A percentile compares a stretch with the other conserved stretches of the same genome.
Evolutionary conservation across 2,329 filamentous ascomycete species (phyloP).

Genomic region (Elsinoe necatrix): DNA sequence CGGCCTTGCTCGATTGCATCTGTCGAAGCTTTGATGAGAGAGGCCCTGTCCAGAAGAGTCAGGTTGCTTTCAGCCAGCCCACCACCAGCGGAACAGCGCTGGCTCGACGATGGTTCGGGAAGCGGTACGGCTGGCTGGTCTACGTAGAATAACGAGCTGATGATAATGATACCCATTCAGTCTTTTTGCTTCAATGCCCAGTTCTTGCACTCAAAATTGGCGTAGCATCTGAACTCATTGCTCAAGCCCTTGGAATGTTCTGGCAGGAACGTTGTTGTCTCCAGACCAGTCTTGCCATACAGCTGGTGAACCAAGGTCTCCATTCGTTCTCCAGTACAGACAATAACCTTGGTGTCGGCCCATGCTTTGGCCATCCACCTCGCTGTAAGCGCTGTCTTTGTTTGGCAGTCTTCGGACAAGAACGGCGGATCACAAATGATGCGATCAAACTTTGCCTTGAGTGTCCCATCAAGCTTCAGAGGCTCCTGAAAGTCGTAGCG

Average conservation of each 20-base stretch:
- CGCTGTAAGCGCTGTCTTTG: slow-evolving; percentile 66
- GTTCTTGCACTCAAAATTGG: slow-evolving; percentile 59
- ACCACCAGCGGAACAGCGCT: slow-evolving; percentile 52
- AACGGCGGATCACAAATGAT: slow-evolving; percentile 74
- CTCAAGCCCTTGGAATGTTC: slow-evolving; percentile 63
- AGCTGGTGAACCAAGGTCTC: slow-evolving; percentile 53
- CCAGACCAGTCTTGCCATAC: slow-evolving; percentile 56
- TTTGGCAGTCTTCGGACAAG: slow-evolving; percentile 71
- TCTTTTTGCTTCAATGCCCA: slow-evolving; percentile 28
- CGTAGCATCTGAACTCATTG: slow-evolving; percentile 74
- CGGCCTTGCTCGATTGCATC: slow-evolving; percentile 48
- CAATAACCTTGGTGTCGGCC: slow-evolving; percentile 43
- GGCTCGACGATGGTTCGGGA: slow-evolving; percentile 51
- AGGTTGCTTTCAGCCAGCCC: slow-evolving; percentile 58
- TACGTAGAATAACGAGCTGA: slow-evolving; percentile 47
- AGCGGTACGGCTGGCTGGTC: slow-evolving; percentile 50
- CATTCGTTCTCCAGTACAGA: slow-evolving; percentile 75
- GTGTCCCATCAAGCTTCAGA: slow-evolving; percentile 52
- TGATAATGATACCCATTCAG: slow-evolving; percentile 7
- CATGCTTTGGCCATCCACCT: slow-evolving; percentile 59
- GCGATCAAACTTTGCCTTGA: slow-evolving; percentile 59
- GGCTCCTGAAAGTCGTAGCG: slow-evolving; percentile 67
- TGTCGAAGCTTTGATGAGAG: slow-evolving; percentile 49
- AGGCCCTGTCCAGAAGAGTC: slow-evolving; percentile 45
- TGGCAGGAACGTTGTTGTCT: slow-evolving; percentile 60